phyloP scores from a whole-genome alignment of 495 filamentous ascomycete genomes.

The Penicillium paradoxum region DNA sequence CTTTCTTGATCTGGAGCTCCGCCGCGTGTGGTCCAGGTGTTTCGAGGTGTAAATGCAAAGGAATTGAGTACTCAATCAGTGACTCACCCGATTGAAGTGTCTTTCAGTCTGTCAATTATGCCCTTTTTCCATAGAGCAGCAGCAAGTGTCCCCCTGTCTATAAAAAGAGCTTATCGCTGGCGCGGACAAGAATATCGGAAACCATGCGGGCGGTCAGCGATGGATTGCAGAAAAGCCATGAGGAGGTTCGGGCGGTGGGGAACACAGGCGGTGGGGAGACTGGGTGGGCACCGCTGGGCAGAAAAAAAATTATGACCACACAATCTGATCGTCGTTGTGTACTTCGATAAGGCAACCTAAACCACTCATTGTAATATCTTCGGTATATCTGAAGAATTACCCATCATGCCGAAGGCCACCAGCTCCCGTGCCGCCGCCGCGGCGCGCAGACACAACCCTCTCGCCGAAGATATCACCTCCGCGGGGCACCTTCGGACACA shows the following conservation, averaged over 20 bases:
- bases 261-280: conserved; percentile 15
- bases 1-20: not conserved
- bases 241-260: conserved; percentile 21
- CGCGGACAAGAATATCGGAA: not conserved
- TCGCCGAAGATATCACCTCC: conserved; percentile 66
- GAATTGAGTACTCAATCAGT: not conserved
- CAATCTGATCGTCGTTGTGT: conserved; percentile 27
- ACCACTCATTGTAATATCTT: conserved; percentile 1
- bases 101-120: not conserved
- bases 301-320: conserved; percentile 35
- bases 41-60: not conserved
- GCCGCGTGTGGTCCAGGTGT: not conserved
- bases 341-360: conserved; percentile 5
- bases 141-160: not conserved
- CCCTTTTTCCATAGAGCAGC: not conserved
- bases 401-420: conserved; percentile 42
- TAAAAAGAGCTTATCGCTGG: not conserved
- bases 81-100: not conserved
- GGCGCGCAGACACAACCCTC: conserved; percentile 60
- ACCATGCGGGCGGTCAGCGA: not conserved
- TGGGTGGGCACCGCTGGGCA: conserved; percentile 23
- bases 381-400: not conserved
- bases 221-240: conserved; percentile 16
- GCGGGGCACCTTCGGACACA: conserved; percentile 56
- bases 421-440: conserved; percentile 36